phyloP scores from a whole-genome alignment of 805 yeast species.

The Candida takata region DNA sequence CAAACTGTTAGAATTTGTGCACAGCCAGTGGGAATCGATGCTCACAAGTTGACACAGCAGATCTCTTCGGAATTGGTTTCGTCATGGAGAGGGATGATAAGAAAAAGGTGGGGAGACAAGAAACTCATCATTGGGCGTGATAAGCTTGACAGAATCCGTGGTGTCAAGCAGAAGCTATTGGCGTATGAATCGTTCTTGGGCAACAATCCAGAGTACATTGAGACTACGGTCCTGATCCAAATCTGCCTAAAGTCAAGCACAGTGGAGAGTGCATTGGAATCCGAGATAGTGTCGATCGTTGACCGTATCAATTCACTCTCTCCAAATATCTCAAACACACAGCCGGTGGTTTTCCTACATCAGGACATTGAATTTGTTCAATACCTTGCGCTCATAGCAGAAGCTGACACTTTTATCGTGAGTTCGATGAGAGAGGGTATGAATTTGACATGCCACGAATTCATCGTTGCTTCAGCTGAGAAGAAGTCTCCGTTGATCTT shows the following conservation, averaged over 20 bases:
- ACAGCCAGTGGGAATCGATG: slow-evolving; percentile 78
- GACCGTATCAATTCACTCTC: slow-evolving; percentile 79
- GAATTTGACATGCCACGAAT: slow-evolving; percentile 95
- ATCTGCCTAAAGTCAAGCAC: slow-evolving; percentile 57
- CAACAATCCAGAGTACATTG: slow-evolving; percentile 64
- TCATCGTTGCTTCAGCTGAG: slow-evolving; percentile 63
- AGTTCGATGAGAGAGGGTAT: slow-evolving; percentile 94
- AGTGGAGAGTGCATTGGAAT: slow-evolving; percentile 55
- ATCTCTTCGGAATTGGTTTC: slow-evolving; percentile 41
- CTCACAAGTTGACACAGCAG: slow-evolving; percentile 42
- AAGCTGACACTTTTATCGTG: slow-evolving; percentile 83
- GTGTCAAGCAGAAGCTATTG: slow-evolving; percentile 76
- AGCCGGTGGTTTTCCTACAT: slow-evolving; percentile 81
- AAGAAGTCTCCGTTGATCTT: slow-evolving; percentile 76
- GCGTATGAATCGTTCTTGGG: slow-evolving; percentile 79
- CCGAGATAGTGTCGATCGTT: slow-evolving; percentile 68
- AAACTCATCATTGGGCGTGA: slow-evolving; percentile 80
- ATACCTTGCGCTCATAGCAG: slow-evolving; percentile 76
- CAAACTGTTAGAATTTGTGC: slow-evolving; percentile 48
- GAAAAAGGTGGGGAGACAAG: slow-evolving; percentile 71
- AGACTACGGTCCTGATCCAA: slow-evolving; percentile 70
- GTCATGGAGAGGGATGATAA: slow-evolving; percentile 63
- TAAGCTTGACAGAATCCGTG: slow-evolving; percentile 80
- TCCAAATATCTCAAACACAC: slow-evolving; percentile 61
- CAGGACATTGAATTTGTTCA: slow-evolving; percentile 88